phyloP scores from a whole-genome alignment of 257 asterid species.

The Ligustrum vulgare region DNA sequence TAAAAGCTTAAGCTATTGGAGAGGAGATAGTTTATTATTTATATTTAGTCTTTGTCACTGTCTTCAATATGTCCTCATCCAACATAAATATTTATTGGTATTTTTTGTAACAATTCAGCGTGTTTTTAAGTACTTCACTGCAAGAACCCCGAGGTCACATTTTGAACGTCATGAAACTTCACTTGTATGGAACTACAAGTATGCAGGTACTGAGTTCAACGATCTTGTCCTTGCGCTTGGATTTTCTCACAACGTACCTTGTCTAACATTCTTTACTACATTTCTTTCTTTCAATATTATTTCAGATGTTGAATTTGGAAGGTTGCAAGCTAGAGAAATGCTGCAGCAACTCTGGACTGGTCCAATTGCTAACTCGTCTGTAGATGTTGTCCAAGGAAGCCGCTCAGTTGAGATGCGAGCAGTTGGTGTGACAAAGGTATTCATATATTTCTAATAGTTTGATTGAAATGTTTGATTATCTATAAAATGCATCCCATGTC shows the following conservation, averaged over 20 bases:
- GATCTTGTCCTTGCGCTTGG: constrained; percentile 12
- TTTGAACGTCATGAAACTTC: constrained; percentile 88
- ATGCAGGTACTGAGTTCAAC: constrained; percentile 60
- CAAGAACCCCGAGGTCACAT: constrained; percentile 95
- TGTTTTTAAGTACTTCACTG: constrained; percentile 95
- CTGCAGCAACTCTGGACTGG: constrained; percentile 99
- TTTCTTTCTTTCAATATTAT: constrained; percentile 3
- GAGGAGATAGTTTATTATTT: neutral
- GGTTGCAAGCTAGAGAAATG: constrained; percentile 99
- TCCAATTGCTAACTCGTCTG: constrained; percentile 93
- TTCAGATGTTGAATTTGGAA: constrained; percentile 89
- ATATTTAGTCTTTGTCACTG: neutral
- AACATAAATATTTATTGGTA: constrained; percentile 24
- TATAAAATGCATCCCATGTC: neutral
- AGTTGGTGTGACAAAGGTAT: constrained; percentile 95
- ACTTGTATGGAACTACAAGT: constrained; percentile 95
- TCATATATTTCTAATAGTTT: constrained; percentile 9
- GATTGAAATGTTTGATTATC: neutral
- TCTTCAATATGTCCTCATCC: constrained; percentile 18
- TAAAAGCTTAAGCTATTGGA: neutral
- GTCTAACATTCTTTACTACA: neutral
- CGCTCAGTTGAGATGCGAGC: constrained; percentile 95
- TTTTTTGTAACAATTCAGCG: constrained; percentile 53
- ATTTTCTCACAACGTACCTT: constrained; percentile 8
- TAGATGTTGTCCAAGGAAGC: constrained; percentile 95